These are phyloP conservation scores for Maudiozyma serrabonitensis DNA, from an alignment of 805 yeast genomes.

Conservation along the genomic window DNA sequence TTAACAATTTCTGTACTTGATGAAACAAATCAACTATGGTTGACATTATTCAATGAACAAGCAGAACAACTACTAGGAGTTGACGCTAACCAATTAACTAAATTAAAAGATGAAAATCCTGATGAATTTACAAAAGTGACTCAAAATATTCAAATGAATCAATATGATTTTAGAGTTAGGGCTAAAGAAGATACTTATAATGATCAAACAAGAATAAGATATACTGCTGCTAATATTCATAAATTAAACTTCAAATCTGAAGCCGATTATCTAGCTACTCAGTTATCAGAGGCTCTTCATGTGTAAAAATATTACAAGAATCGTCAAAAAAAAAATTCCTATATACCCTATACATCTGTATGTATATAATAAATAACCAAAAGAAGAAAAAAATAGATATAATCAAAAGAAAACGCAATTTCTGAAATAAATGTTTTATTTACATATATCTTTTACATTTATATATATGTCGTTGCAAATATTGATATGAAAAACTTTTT, in stretches of 20 bases:
- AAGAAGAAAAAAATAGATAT: not conserved
- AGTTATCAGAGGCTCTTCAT: conserved; percentile 17
- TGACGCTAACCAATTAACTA: conserved; percentile 48
- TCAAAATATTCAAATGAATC: conserved; percentile 49
- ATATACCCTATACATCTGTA: too few species aligned
- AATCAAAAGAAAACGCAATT: not conserved
- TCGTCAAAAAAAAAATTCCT: too few species aligned
- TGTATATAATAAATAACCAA: not conserved
- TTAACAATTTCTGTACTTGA: conserved; percentile 72
- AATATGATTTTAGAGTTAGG: conserved; percentile 64
- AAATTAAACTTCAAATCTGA: conserved; percentile 50
- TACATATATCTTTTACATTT: not conserved
- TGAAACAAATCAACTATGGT: conserved; percentile 74
- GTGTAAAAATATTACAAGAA: not conserved
- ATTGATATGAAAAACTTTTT: not conserved
- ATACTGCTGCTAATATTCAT: conserved; percentile 48
- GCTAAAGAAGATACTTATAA: conserved; percentile 81
- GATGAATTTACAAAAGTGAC: conserved; percentile 38
- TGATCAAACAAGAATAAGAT: conserved; percentile 67
- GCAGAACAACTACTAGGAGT: conserved; percentile 61
- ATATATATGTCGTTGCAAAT: not conserved
- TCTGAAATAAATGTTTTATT: not conserved
- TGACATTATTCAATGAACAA: conserved; percentile 77
- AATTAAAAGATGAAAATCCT: conserved; percentile 38
- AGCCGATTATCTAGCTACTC: conserved; percentile 43